Evolutionary conservation across 1,139 yeast genomes (phyloP).

Genomic region (Candida pseudoviswanathii): DNA sequence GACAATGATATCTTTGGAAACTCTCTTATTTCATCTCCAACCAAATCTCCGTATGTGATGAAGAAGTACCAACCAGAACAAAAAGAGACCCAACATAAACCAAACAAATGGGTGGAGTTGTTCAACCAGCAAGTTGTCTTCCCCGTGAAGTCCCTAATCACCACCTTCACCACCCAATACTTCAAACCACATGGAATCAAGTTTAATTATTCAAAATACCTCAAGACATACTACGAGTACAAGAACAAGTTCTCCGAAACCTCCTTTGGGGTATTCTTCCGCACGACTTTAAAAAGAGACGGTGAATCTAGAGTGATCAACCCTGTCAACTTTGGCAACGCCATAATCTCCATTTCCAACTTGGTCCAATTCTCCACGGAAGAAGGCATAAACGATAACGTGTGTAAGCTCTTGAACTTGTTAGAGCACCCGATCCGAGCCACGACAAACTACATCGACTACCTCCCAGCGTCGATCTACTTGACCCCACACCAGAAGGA

Average conservation of each 20-base stretch:
- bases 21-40: constrained; percentile 20
- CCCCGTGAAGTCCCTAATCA: constrained; percentile 7
- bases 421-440: constrained; percentile 60
- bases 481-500: constrained; percentile 31
- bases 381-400: constrained; percentile 60
- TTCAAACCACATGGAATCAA: neutral
- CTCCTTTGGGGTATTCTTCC: constrained; percentile 47
- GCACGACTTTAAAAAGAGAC: constrained; percentile 53
- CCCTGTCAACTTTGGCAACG: constrained; percentile 62
- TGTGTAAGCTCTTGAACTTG: constrained; percentile 59
- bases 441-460: constrained; percentile 39
- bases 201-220: neutral
- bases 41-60: constrained; percentile 4
- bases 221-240: constrained; percentile 4
- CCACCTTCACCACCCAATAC: neutral
- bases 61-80: constrained; percentile 3
- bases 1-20: constrained; percentile 37
- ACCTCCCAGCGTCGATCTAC: constrained; percentile 49
- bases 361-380: constrained; percentile 61
- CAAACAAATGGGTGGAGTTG: constrained; percentile 5
- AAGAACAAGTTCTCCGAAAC: constrained; percentile 25
- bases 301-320: constrained; percentile 61
- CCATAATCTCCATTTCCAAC: constrained; percentile 62
- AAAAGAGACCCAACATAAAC: constrained; percentile 1
- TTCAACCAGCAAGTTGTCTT: constrained; percentile 6